Evolutionary conservation across 805 yeast species (phyloP), one percentile per base, ranked within the genome.

Genomic region (Jamesozyma rosinii): DNA sequence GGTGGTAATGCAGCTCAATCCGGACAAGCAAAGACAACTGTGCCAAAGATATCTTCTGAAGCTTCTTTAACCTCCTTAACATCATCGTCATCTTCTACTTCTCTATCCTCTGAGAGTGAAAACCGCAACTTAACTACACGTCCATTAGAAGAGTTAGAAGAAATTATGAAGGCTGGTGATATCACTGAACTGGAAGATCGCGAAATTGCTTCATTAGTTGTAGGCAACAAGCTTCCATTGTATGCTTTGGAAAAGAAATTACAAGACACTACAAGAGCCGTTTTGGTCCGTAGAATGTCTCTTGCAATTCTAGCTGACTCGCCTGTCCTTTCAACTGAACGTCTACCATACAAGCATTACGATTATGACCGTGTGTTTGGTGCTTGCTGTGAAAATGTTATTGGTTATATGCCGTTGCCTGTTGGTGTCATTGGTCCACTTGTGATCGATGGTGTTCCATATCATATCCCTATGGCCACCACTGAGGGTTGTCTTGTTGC

Each of bases 401-500:
- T 92, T 63, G 99, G 99, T 26, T 92, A 73, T 61, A 77, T 90
- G 80, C 99, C 98, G 22, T 64, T 92, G 35, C 99, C 99, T 5
- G 87, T 92, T 44, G 99, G 99, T 64, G 81, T 92, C 59, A 97
- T 97, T 22, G 99, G 99, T 42, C 99, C 99, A 9, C 67, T 92
- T 62, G 72, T 86, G 43, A 85, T 92, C 56, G 97, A 92, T 64
- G 94, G 90, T 41, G 78, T 74, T 51, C 79, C 94, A 38, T 83
- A 75, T 63, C 95, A 88, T 65, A 81, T 92, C 53, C 99, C 99
- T 33, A 87, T 92, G 95, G 99, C 99, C 22, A 92, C 99, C 15
- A 92, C 98, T 30, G 99, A 92, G 69, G 99, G 99, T 42, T 94
- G 97, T 67, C 73, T 92, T 45, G 97, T 92, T 52, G 99, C 99